Conservation (phyloP, 345 rosid species). For the Excoecaria agallocha region DNA sequence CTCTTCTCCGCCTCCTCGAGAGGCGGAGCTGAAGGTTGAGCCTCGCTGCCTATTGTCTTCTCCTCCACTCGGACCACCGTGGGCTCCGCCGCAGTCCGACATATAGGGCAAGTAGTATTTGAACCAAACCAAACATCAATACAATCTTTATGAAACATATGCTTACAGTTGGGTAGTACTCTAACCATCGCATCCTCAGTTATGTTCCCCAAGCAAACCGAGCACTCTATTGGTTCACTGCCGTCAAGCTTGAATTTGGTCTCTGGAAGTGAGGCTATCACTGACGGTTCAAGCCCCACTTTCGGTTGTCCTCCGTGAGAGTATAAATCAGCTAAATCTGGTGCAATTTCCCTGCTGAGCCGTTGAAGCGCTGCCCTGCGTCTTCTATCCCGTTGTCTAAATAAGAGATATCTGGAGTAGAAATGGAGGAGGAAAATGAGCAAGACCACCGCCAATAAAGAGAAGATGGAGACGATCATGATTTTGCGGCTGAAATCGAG, state of each 20-base stretch:
- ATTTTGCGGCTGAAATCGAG: slow-evolving; percentile 41
- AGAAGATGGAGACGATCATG: slow-evolving; percentile 43
- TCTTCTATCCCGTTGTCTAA: slow-evolving; percentile 30
- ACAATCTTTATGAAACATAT: slow-evolving; percentile 49
- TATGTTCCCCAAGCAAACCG: slow-evolving; percentile 40
- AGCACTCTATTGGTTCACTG: slow-evolving; percentile 33
- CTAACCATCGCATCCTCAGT: slow-evolving; percentile 35
- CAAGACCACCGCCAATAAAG: slow-evolving; percentile 39
- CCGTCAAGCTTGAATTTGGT: slow-evolving; percentile 18
- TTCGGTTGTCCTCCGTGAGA: slow-evolving; percentile 35
- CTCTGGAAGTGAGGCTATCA: slow-evolving; percentile 40
- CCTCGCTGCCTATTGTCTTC: slow-evolving; percentile 26
- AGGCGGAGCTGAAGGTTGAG: slow-evolving; percentile 35
- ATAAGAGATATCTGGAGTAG: slow-evolving; percentile 37
- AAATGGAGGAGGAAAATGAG: slow-evolving; percentile 40
- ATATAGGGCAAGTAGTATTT: slow-evolving; percentile 45
- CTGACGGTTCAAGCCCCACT: slow-evolving; percentile 40
- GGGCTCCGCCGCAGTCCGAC: slow-evolving; percentile 44
- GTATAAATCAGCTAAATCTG: background rate
- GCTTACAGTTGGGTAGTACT: slow-evolving; percentile 49
- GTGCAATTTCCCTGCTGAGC: slow-evolving; percentile 6
- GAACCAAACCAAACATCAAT: slow-evolving; percentile 49
- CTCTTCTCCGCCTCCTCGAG: slow-evolving; percentile 39
- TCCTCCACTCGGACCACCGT: slow-evolving; percentile 16
- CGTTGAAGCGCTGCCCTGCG: slow-evolving; percentile 23